Evolutionary conservation across 2,329 filamentous ascomycete species (phyloP), one percentile per base, ranked within the genome.

Genomic region (Botrytis fabae): DNA sequence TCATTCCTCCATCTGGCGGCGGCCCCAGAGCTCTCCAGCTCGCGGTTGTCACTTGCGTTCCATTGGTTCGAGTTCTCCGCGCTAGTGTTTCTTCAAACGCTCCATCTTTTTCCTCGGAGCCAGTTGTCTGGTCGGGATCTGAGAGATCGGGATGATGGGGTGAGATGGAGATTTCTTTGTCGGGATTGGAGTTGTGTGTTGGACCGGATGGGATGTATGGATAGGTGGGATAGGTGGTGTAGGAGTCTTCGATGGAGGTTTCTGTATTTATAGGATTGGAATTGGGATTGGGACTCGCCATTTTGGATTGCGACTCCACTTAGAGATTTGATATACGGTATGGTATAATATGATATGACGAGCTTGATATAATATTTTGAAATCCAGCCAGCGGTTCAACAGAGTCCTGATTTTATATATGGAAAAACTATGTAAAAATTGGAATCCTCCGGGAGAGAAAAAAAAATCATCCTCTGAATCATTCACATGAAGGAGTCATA

Each of bases 1-100:
- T 59, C 59, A 51, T 72, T 1, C 80, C 80, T 28, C 80, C 79
- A 76, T 81, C 79, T 28, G 79, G 79, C 40, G 78, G 78, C 38
- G 79, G 80, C 22, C 77, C 79, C 12, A 74, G 76, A 73, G 79
- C 79, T 73, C 76, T 78, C 75, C 76, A 77, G 75, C 77, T 80
- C 57, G 73, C 75, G 61, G 77, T 78, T 60, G 75, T 77, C 44
- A 70, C 76, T 57, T 74, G 76, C n/a, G 76, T 76, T 35, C 76
- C 44, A 8, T 63, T 65, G 22, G 57, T 75, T 64, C 64, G 64
- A 40, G 72, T 65, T 32, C 44, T 35, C 12, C 48, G 44, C 32
- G 44, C 42, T 1, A 40, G 25, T 4, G 22, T 62, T n/a, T 62
- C 60, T 42, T 40, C 60, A 62, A 40, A 25, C 18, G n/a, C 66